Evolutionary conservation across 2,329 filamentous ascomycete species (phyloP).

Genomic region (Blumeria hordei): DNA sequence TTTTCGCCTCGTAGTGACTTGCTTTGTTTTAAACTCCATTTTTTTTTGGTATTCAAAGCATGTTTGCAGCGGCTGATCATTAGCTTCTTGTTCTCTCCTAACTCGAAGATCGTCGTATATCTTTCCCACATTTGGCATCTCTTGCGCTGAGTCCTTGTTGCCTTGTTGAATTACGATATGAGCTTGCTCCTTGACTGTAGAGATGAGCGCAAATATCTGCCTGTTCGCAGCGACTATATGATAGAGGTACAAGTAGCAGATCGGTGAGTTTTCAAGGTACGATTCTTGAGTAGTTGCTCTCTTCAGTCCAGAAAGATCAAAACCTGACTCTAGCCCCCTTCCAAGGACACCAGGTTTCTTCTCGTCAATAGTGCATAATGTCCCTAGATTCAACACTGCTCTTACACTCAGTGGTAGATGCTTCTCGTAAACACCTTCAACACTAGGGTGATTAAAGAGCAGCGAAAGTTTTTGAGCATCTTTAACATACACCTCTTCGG

Average conservation of each 20-base stretch:
- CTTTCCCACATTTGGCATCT: constrained; percentile 72
- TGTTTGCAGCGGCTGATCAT: constrained; percentile 49
- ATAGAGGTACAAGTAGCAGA: constrained; percentile 79
- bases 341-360: constrained; percentile 74
- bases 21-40: constrained; percentile 62
- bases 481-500: constrained; percentile 67
- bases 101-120: constrained; percentile 60
- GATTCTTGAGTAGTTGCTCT: constrained; percentile 39
- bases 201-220: constrained; percentile 86
- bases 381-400: constrained; percentile 74
- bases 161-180: constrained; percentile 76
- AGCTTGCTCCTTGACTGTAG: constrained; percentile 54
- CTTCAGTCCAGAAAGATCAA: constrained; percentile 58
- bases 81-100: constrained; percentile 38
- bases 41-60: constrained; percentile 73
- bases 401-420: constrained; percentile 70
- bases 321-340: constrained; percentile 78
- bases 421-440: constrained; percentile 93
- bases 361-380: constrained; percentile 80
- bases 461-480: constrained; percentile 62
- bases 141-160: constrained; percentile 49
- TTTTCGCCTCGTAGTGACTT: constrained; percentile 75
- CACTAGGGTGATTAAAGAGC: constrained; percentile 75
- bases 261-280: constrained; percentile 50
- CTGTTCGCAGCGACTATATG: constrained; percentile 78